Evolutionary conservation across 352 stramenopile species (phyloP).

Genomic region (Thalassiosira livingstoniorum): DNA sequence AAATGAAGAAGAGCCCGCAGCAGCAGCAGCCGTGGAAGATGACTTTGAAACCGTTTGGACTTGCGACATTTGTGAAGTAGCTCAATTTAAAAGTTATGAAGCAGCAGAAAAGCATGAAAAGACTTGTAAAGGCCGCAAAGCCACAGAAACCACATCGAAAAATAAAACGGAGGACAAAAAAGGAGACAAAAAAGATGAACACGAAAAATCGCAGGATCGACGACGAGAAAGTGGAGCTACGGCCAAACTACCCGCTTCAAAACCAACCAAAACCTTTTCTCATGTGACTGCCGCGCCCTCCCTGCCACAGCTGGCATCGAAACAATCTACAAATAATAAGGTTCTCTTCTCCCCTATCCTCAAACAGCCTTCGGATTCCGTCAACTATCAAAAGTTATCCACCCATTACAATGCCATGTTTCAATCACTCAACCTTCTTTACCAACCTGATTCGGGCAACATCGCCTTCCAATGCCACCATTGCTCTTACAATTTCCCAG

Average conservation of each 20-base stretch:
- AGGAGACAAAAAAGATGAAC: too few relatives aligned
- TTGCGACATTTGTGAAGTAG: slow-evolving; percentile 34
- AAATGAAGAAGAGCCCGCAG: neutral
- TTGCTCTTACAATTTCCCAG: neutral
- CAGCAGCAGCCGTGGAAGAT: neutral
- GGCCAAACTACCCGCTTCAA: neutral
- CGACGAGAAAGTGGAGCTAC: too few relatives aligned
- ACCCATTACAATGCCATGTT: slow-evolving; percentile 1
- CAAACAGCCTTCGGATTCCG: neutral
- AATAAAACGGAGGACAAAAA: neutral
- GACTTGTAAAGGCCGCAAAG: slow-evolving; percentile 1
- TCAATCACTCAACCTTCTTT: slow-evolving; percentile 28
- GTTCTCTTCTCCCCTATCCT: slow-evolving; percentile 36
- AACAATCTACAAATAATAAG: neutral
- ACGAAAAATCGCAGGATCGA: too few relatives aligned
- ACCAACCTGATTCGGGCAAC: neutral
- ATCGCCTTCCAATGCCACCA: slow-evolving; percentile 27
- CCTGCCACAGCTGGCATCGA: neutral
- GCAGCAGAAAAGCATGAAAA: slow-evolving; percentile 30
- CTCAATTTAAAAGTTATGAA: slow-evolving; percentile 25
- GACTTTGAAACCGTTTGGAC: slow-evolving; percentile 8
- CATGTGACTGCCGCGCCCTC: neutral
- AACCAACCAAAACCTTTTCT: neutral
- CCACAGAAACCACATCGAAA: neutral
- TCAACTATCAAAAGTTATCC: slow-evolving; percentile 5